Percentiles rank a stretch among this genome's conserved stretches.
Conservation (phyloP, 352 stramenopile species). For the Phytopythium montanum region DNA sequence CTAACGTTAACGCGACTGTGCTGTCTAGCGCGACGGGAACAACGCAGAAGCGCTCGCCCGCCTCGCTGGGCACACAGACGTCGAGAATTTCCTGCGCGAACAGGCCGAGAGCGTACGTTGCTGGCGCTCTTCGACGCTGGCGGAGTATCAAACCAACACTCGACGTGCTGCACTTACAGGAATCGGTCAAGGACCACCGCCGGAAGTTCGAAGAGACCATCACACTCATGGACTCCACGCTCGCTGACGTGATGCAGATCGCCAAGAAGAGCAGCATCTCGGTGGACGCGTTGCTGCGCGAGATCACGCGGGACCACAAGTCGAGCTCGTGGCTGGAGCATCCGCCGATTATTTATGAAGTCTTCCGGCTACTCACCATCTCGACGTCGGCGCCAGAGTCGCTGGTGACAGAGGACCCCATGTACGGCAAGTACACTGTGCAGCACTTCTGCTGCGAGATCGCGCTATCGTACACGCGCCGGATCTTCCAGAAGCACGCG, state of each 20-base stretch:
- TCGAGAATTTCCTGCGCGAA: constrained; percentile 79
- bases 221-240: constrained; percentile 43
- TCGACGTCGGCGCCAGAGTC: constrained; percentile 26
- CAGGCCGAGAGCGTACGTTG: constrained; percentile 74
- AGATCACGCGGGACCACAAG: constrained; percentile 71
- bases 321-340: constrained; percentile 71
- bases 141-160: no score
- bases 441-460: constrained; percentile 87
- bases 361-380: constrained; percentile 70
- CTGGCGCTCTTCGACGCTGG: neutral
- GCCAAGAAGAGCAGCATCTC: constrained; percentile 62
- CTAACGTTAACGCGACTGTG: constrained; percentile 6
- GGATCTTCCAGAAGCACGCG: constrained; percentile 68
- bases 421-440: constrained; percentile 80
- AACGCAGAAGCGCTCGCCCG: constrained; percentile 67
- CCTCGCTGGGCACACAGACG: constrained; percentile 52
- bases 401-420: constrained; percentile 37
- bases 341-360: constrained; percentile 79
- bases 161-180: constrained; percentile 23
- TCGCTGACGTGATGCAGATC: constrained; percentile 63
- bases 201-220: constrained; percentile 83
- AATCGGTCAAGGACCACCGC: constrained; percentile 83
- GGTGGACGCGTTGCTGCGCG: constrained; percentile 72
- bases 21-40: constrained; percentile 60
- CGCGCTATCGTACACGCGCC: constrained; percentile 65